phyloP scores from a whole-genome alignment of 768 basidiomycete species.

The Ramaria sp. region DNA sequence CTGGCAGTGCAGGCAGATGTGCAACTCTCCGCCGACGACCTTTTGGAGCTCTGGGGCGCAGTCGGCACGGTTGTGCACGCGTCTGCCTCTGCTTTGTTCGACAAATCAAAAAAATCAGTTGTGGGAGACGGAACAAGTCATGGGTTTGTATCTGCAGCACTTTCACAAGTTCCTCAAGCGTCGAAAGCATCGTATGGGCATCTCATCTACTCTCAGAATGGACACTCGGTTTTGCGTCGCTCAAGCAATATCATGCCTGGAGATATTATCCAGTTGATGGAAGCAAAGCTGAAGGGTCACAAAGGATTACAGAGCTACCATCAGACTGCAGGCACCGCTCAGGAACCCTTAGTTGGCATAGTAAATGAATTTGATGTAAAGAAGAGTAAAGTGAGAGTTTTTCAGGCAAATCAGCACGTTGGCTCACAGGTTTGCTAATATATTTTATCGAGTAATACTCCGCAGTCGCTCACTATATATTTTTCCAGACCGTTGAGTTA shows the following conservation, averaged over 20 bases:
- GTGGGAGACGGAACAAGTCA: conserved; percentile 79
- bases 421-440: conserved; percentile 59
- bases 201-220: conserved; percentile 65
- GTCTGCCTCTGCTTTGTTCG: conserved; percentile 52
- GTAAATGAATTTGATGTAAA: conserved; percentile 76
- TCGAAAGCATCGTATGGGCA: conserved; percentile 49
- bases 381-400: conserved; percentile 77
- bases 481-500: conserved; percentile 48
- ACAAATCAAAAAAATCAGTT: conserved; percentile 65
- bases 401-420: conserved; percentile 81
- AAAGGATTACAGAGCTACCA: conserved; percentile 72
- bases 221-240: conserved; percentile 53
- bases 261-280: conserved; percentile 64
- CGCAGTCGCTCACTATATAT: conserved; percentile 22
- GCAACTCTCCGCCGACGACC: conserved; percentile 46
- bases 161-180: conserved; percentile 58
- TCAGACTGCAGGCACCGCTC: conserved; percentile 41
- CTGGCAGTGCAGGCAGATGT: conserved; percentile 19
- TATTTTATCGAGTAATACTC: conserved; percentile 6
- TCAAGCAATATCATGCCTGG: conserved; percentile 79
- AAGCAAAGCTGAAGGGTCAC: conserved; percentile 69
- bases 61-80: conserved; percentile 69
- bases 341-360: conserved; percentile 58
- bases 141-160: conserved; percentile 63
- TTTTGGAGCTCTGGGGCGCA: conserved; percentile 58